Conservation (phyloP, 2,329 filamentous ascomycete species). For the Colletotrichum truncatum region DNA sequence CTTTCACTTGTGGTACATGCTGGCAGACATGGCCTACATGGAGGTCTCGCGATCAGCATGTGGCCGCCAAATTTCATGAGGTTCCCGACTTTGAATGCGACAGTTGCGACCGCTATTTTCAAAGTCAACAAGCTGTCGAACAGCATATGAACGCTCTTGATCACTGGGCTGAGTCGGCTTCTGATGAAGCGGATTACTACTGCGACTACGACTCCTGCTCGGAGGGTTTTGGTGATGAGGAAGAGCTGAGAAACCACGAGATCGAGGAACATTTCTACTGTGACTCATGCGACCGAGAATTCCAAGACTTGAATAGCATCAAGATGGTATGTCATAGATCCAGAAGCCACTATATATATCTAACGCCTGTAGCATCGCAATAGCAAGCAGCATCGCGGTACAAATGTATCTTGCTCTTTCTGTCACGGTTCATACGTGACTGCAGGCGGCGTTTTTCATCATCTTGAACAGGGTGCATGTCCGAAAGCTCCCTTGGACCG, state of each 20-base stretch:
- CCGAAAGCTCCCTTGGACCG: conserved; percentile 56
- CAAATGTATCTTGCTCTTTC: conserved; percentile 60
- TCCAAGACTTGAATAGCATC: not conserved
- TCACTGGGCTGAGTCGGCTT: not conserved
- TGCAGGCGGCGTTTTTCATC: conserved; percentile 62
- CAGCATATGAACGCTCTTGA: not conserved
- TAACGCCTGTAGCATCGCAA: conserved; percentile 58
- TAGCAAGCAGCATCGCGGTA: conserved; percentile 57
- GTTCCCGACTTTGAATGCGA: not conserved
- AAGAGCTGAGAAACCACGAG: not conserved
- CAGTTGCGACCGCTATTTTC: not conserved
- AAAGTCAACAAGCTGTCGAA: not conserved
- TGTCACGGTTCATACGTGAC: conserved; percentile 56
- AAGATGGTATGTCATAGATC: not conserved
- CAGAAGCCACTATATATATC: not conserved
- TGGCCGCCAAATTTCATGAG: not conserved
- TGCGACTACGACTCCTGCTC: not conserved
- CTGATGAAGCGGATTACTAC: not conserved
- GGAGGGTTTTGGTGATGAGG: not conserved
- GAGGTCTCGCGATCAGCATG: not conserved
- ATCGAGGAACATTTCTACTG: not conserved
- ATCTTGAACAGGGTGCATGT: conserved; percentile 65
- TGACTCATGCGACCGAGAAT: not conserved
- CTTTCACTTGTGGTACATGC: not conserved
- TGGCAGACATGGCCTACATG: not conserved